Evolutionary conservation across 805 yeast genomes (phyloP), one percentile per base, ranked within the genome.

Genomic region (Danielia oregonensis): DNA sequence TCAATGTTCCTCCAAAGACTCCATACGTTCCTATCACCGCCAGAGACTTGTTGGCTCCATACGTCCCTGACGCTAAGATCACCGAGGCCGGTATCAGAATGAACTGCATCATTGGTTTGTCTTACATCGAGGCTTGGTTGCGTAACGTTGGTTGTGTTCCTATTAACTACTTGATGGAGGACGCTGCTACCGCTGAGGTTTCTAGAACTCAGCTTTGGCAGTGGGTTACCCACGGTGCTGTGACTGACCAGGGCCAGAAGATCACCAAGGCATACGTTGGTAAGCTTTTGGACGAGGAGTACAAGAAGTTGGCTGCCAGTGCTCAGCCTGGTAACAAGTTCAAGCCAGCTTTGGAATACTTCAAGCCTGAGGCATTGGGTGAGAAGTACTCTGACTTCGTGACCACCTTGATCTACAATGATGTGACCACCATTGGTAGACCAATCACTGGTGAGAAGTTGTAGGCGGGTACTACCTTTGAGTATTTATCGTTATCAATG

Each of bases 111-210:
- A 83, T 84, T 59, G 93, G 93, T 27, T 65, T 84, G 47, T 77
- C 81, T 44, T 84, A 84, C 59, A 83, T 83, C 72, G 93, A 84
- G 64, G 86, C 89, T 19, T 84, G 94, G 94, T 72, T 83, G 51
- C 73, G 88, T 57, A 87, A 87, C 40, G 65, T 79, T 35, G 94
- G 94, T 11, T 84, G 93, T 71, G 89, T 82, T 41, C 91, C 94
- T 46, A 84, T 84, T 59, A 83, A 84, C 67, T 76, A 78, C 58
- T 69, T 84, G 60, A 84, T 84, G 94, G 94, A 84, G 63, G 94
- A 84, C 60, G 94, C 94, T 18, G 93, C 93, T 22, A 84, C 94
- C 32, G 91, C 93, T 26, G 94, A 84, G 62, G 94, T 84, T 25
- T 80, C 89, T 24, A 75, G 93, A 65, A 74, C 87, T 42, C 91